These are phyloP conservation scores for Scolecobasidium constrictum DNA, from an alignment of 2,329 filamentous ascomycete genomes.

Conservation along the genomic window DNA sequence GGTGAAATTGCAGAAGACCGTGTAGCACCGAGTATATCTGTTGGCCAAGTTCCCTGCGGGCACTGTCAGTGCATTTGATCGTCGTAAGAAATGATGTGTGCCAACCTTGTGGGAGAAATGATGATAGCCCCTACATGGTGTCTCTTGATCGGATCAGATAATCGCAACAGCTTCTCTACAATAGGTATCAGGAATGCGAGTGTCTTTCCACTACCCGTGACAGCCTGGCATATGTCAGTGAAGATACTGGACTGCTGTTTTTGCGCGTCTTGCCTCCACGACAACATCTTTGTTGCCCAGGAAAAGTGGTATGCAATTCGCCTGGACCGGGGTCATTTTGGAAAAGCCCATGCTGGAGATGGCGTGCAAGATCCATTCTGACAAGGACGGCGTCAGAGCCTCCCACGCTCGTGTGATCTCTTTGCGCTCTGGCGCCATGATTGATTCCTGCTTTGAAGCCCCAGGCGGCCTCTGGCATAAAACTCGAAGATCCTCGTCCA, in stretches of 20 bases:
- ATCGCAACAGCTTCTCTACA: slow-evolving; percentile 67
- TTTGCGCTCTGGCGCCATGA: slow-evolving; percentile 8
- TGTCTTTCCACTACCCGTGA: slow-evolving; percentile 87
- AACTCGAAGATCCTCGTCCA: slow-evolving; percentile 1
- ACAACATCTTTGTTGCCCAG: slow-evolving; percentile 86
- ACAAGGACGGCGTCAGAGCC: slow-evolving; percentile 56
- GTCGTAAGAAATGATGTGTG: too few species aligned
- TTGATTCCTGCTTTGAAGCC: too few species aligned
- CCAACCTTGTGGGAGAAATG: slow-evolving; percentile 64
- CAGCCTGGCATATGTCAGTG: slow-evolving; percentile 44
- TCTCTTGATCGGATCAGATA: slow-evolving; percentile 74
- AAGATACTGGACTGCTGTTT: slow-evolving; percentile 9
- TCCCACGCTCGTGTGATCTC: slow-evolving; percentile 49
- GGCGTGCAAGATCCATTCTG: slow-evolving; percentile 78
- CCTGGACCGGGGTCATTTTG: slow-evolving; percentile 90
- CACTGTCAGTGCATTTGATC: slow-evolving; percentile 9
- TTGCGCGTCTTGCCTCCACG: slow-evolving; percentile 49
- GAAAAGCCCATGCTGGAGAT: slow-evolving; percentile 74
- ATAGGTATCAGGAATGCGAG: slow-evolving; percentile 76
- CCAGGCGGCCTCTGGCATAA: background rate
- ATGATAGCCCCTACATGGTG: slow-evolving; percentile 87
- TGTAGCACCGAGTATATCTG: slow-evolving; percentile 79
- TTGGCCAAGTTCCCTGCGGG: slow-evolving; percentile 65
- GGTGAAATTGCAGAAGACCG: slow-evolving; percentile 72
- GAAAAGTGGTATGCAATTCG: slow-evolving; percentile 79